Evolutionary conservation across 495 filamentous ascomycete genomes (phyloP), one percentile per base, ranked within the genome.

Genomic region (Penicillium salamii): DNA sequence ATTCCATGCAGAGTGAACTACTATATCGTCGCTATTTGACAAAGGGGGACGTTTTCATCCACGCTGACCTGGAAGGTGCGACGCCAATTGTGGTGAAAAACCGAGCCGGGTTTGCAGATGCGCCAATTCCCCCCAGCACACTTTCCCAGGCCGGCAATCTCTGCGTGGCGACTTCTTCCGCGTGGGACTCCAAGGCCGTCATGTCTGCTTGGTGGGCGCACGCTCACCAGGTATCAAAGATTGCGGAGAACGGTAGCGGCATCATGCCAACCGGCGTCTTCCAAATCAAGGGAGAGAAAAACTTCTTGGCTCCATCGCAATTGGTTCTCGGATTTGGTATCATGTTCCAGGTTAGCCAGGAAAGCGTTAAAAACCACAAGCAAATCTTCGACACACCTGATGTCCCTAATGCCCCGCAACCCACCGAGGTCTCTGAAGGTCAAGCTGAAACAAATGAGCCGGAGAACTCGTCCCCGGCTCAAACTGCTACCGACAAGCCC

Each of bases 191-290:
- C 0, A 98, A 97, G 69, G 91, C 90, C 5, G 82, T 87, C 8
- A 95, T 97, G 90, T 83, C 86, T 6, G 91, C 92, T 12, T 98
- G 87, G 83, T 98, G 93, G 93, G 91, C 90, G 0, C 78, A 84
- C 40, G 84, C 87, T 11, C 82, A 89, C 47, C 91, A 97, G 60
- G 89, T 97, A 0, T 87, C 88, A 2, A 97, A 97, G 69, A 87
- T 79, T 33, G 82, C 84, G 0, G 73, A 80, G 0, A 78, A 78
- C 1, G 92, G 91, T n/a, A 95, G 91, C 46, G 58, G 61, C 15
- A 90, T 87, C 48, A 63, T 97, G 11, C 77, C 80, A 5, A 71
- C 78, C 5, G 93, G 93, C 11, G 77, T 76, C 17, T 98, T 98
- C 59, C 78, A 83, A 62, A 74, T 96, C 29, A 78, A 79, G 41